Evolutionary conservation across 2,329 filamentous ascomycete species (phyloP), one percentile per base, ranked within the genome.

Genomic region (Diplocarpon rosae): DNA sequence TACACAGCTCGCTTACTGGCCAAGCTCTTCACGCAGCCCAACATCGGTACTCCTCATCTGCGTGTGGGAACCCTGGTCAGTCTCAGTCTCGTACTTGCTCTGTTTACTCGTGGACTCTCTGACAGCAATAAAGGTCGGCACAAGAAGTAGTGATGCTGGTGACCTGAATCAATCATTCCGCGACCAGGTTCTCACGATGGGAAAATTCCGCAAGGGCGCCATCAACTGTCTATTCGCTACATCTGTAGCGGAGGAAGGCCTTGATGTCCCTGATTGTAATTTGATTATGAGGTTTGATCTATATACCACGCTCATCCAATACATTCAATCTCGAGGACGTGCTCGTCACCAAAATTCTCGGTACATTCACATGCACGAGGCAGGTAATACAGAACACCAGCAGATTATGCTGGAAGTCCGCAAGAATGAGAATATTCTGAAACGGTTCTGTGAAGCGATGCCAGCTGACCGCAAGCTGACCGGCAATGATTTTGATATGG

Each of bases 261-360:
- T 83, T 11, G 79, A 83, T 53, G 74, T 83, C 38, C 78, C 79
- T 0, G 76, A 80, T 44, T 83, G 79, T 60, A 81, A 83, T 51
- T 60, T 81, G 1, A 68, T 83, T 27, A 69, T 84, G 47, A 66
- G 89, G 2, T 98, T 95, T 57, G 87, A 96, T 59, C 73, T 94
- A 2, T 95, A 88, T 63, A 72, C 74, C 10, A 95, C 90, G 0
- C 79, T 95, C 63, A 96, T 96, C 42, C 85, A 94, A 58, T 96
- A 95, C 59, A 80, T 96, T 15, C 92, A 98, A 62, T 95, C 89
- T 12, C 77, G 87, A 50, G 92, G 92, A 0, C 77, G 92, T 43
- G 92, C 92, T 11, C 76, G 92, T 32, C 83, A 87, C 56, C 63
- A 66, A 0, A 73, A 82, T 43, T 96, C 92, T 0, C 79, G 75